Conservation (phyloP, 192 early-diverging fungal genomes). For the Allomyces macrogynus region DNA sequence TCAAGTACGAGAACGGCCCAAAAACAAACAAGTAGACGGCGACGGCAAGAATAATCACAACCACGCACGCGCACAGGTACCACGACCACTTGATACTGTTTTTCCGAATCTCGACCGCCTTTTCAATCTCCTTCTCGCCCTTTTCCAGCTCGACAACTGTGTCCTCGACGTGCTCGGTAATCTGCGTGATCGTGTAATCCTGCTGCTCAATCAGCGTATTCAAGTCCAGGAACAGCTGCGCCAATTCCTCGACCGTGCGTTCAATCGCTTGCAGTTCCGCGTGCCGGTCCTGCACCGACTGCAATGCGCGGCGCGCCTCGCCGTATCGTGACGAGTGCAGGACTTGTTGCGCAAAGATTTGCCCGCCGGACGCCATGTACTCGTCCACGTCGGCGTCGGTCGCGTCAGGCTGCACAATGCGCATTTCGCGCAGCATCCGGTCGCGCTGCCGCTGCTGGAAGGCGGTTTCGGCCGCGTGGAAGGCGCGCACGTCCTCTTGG, state of each 20-base stretch:
- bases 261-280: neutral
- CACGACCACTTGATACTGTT: neutral
- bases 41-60: neutral
- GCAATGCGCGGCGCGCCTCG: neutral
- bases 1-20: too few relatives aligned
- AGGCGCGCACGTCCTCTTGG: neutral
- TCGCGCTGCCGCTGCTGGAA: neutral
- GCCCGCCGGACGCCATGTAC: neutral
- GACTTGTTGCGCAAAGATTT: neutral
- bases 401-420: neutral
- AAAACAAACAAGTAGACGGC: neutral
- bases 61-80: neutral
- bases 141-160: neutral
- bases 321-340: neutral
- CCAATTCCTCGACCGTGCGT: neutral
- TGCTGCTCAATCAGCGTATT: conserved; percentile 1
- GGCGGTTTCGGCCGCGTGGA: neutral
- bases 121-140: neutral
- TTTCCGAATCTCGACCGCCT: neutral
- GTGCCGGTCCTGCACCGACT: neutral
- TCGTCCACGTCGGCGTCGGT: neutral
- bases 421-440: neutral
- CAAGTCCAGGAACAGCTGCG: neutral
- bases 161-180: neutral
- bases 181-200: neutral